Evolutionary conservation across 345 rosid species (phyloP), one percentile per base, ranked within the genome.

Genomic region (Xanthoceras sorbifolium): DNA sequence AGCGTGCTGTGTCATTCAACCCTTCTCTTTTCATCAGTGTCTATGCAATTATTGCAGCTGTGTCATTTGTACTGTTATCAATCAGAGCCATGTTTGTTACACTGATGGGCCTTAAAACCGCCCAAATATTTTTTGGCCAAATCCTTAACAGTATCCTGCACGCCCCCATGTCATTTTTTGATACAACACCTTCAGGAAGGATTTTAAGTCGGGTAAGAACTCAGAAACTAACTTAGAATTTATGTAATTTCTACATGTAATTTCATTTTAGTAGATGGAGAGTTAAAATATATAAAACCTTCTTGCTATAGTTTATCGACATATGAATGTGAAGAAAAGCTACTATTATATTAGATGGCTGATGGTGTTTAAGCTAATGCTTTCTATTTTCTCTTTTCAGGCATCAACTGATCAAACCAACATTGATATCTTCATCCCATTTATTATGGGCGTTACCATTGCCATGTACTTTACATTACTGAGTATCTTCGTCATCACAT

Each of bases 121-220:
- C 97, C 26, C 97, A 93, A 74, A 92, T 82, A 4, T 91, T 90
- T 82, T 93, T 95, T 67, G 62, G 73, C 14, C 92, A 88, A 76
- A 93, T 95, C 68, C 97, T 95, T 81, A 78, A 73, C 50, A 93
- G 99, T 76, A 86, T 93, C 87, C 78, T 95, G 87, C 98, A 90
- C 9, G 98, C 99, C 14, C 99, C 99, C n/a, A 93, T 95, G 93
- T 93, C 98, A 1, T 95, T 95, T 81, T 95, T 95, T 31, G 99
- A 95, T 79, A 93, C 99, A 77, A 95, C 98, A 8, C 97, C 99
- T 75, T 95, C 98, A 0, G 99, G 99, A 82, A 90, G 98, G 84
- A 93, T 93, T 64, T 83, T 95, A 44, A 95, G 98, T 72, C 83
- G 99, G 88, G 99, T 95, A 81, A 86, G 89, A 69, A 72, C 36